Evolutionary conservation across 768 basidiomycete genomes (phyloP).

Genomic region (Termitomyces sp.): DNA sequence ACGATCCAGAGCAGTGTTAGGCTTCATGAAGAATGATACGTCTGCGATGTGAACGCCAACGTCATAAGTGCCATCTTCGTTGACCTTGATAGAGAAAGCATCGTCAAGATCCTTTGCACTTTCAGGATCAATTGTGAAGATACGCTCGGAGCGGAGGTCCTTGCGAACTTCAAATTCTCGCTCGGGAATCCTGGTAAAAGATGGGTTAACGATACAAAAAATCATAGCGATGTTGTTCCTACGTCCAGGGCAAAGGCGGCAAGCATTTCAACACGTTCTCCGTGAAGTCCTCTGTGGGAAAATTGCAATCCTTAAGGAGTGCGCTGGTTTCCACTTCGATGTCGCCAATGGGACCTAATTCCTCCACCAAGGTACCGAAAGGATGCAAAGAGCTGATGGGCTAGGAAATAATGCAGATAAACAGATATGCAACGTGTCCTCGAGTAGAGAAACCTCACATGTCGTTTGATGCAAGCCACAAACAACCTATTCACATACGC

Average conservation of each 20-base stretch:
- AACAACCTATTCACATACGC: constrained; percentile 87
- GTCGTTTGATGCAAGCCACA: constrained; percentile 97
- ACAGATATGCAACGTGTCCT: background rate
- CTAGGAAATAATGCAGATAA: constrained; percentile 30
- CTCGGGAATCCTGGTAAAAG: constrained; percentile 68
- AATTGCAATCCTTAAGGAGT: constrained; percentile 96
- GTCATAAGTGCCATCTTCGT: constrained; percentile 90
- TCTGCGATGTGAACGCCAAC: constrained; percentile 96
- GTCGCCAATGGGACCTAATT: constrained; percentile 97
- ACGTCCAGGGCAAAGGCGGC: constrained; percentile 94
- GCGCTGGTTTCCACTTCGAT: constrained; percentile 98
- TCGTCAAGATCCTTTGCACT: constrained; percentile 93
- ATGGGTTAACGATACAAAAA: constrained; percentile 7
- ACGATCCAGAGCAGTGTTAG: constrained; percentile 94
- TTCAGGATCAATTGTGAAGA: constrained; percentile 92
- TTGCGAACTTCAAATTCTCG: constrained; percentile 82
- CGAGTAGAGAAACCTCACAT: constrained; percentile 48
- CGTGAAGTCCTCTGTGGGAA: constrained; percentile 95
- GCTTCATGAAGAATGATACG: constrained; percentile 92
- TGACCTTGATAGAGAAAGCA: constrained; percentile 81
- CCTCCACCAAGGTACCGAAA: constrained; percentile 96
- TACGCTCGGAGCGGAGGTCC: constrained; percentile 78
- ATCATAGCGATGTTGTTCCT: constrained; percentile 23
- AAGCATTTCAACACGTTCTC: constrained; percentile 94
- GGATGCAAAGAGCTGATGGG: constrained; percentile 96